Base-by-base conservation (phyloP, 345 rosid species). In the Chamaenerion angustifolium region DNA sequence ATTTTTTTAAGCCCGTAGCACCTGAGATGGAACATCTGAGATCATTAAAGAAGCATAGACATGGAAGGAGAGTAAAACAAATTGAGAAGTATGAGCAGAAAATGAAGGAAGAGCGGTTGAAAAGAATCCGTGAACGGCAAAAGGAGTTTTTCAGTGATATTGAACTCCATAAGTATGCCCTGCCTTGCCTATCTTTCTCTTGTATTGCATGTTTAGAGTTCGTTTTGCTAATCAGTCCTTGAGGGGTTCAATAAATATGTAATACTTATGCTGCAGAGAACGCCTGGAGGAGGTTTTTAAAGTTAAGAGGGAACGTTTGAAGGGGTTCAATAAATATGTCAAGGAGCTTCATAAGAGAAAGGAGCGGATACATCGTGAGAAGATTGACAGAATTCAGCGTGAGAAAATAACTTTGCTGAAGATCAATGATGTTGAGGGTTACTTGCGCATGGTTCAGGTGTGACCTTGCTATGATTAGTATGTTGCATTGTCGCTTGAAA, bases 391-490 rank as follows among this genome's bases (percentile, higher is more conserved):
- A 65, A 88, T 88, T 53, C 96, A 88, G 63, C 85, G 96, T 16
- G 96, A 88, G 79, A 88, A 88, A 75, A 84, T 88, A 59, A 88
- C 85, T 71, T 61, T 88, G 54, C 73, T 88, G 54, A 88, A 88
- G 76, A 88, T 88, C 53, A 88, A 84, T 75, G 96, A 88, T 61
- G 94, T 88, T 46, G 96, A 88, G 78, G 96, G 96, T 55, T 88
- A 88, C 76, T 71, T 88, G 60, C 83, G 96, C 57, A 88, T 88
- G 92, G 94, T 88, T 64, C 82, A 88, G 94, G 96, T 82, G 64
- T 54, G 81, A 23, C 40, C 45, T 60, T 57, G 27, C 52, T 66
- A 19, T 55, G 43, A 16, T 59, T 61, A 43, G 42, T 55, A 40
- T 54, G 51, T 54, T n/a, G 50, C 15, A 40, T n/a, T 48, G 23